These are phyloP conservation scores for Adansonia digitata DNA, from an alignment of 345 rosid species.

Conservation along the genomic window DNA sequence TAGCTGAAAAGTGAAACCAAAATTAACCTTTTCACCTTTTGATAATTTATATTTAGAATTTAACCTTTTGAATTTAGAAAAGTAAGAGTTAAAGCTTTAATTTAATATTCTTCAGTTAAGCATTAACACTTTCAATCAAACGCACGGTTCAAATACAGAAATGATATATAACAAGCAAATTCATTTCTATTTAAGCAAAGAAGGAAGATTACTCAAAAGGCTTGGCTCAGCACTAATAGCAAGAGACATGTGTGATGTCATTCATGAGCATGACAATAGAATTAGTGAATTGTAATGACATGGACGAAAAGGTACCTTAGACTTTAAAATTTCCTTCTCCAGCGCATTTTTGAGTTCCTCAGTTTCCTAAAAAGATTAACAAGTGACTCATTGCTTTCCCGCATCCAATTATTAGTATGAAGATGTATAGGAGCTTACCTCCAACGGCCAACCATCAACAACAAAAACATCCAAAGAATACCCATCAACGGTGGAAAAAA, in stretches of 20 bases:
- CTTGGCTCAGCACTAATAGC: background rate
- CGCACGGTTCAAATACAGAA: background rate
- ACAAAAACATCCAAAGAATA: slow-evolving; percentile 90
- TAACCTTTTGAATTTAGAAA: background rate
- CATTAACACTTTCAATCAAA: background rate
- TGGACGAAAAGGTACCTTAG: slow-evolving; percentile 48
- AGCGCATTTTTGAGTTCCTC: slow-evolving; percentile 63
- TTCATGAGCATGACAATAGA: background rate
- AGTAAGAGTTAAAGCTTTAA: background rate
- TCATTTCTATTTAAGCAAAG: background rate
- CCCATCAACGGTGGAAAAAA: slow-evolving; percentile 89
- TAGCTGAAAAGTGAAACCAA: background rate
- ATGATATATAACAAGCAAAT: no score
- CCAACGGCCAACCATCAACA: slow-evolving; percentile 92
- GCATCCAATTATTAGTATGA: background rate
- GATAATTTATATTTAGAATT: background rate
- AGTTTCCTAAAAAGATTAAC: slow-evolving; percentile 47
- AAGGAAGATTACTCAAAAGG: slow-evolving; percentile 1
- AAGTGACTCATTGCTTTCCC: background rate
- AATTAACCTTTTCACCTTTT: background rate
- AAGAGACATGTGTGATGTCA: slow-evolving; percentile 6
- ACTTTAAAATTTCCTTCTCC: slow-evolving; percentile 64
- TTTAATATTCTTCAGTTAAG: background rate
- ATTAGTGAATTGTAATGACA: background rate
- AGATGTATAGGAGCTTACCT: slow-evolving; percentile 41